Conservation (phyloP, 257 asterid genomes). For the Scutellaria galericulata region DNA sequence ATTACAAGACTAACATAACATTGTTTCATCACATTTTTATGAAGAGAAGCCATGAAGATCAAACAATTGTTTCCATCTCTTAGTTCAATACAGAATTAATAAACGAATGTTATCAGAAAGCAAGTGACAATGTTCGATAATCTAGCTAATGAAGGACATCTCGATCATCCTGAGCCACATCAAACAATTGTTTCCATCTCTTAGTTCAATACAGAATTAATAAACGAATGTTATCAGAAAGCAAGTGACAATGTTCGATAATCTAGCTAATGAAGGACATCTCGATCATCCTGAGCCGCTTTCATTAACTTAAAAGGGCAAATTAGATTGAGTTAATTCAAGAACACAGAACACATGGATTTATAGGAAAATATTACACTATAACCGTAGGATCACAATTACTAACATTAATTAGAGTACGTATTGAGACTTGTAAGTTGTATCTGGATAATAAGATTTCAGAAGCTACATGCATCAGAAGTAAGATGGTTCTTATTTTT, state of each 20-base stretch:
- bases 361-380: not conserved
- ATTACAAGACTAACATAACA: not conserved
- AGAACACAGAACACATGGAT: not conserved
- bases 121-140: not conserved
- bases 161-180: not conserved
- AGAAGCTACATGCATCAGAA: slow-evolving; percentile 5
- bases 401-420: not conserved
- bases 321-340: not conserved
- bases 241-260: slow-evolving; percentile 1
- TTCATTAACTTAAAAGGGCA: slow-evolving; percentile 1
- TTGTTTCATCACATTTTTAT: not conserved
- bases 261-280: slow-evolving; percentile 6
- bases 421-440: not conserved
- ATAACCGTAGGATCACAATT: not conserved
- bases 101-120: slow-evolving; percentile 2
- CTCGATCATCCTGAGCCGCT: not conserved
- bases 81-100: not conserved
- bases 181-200: not conserved
- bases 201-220: not conserved
- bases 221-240: not conserved
- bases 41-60: not conserved
- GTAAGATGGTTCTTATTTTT: not conserved
- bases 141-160: slow-evolving; percentile 6
- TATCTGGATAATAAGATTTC: not conserved
- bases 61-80: not conserved